Base-by-base conservation (phyloP, 495 filamentous ascomycete genomes). In the Thermochaetoides thermophila region DNA sequence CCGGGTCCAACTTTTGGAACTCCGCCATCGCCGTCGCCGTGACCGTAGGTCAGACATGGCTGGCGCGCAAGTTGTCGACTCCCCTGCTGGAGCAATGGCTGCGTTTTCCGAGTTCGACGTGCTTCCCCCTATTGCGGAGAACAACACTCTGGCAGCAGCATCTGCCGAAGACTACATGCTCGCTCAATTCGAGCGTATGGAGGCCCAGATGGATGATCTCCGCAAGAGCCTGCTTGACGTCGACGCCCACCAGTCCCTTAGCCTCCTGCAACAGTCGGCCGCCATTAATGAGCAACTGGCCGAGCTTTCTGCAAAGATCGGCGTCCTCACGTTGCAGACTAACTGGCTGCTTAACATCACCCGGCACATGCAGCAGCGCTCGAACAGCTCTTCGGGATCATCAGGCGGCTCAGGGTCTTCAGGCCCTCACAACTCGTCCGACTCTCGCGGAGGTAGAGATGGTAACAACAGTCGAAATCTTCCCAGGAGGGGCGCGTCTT, bases 321-420 rank as follows among this genome's bases (percentile, higher is more conserved):
- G 61, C 7, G 59, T 66, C 8, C 49, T 68, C 9, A 56, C 58
- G 22, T 68, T 70, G 67, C 66, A 73, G 36, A 63, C 68, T 10
- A 54, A 58, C 15, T 73, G 66, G 67, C 49, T 70, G 34, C 60
- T 71, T 60, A 67, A 60, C 22, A 33, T 46, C n/a, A n/a, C n/a
- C 14, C 43, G 48, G 33, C 11, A 24, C 11, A 24, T 24, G 21
- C 21, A 24, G 21, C 21, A 11, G 21, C n/a, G n/a, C n/a, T n/a
- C n/a, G n/a, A n/a, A n/a, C n/a, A n/a, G n/a, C n/a, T n/a, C n/a
- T n/a, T n/a, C n/a, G n/a, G n/a, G n/a, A n/a, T n/a, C n/a, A n/a
- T n/a, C n/a, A n/a, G n/a, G n/a, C n/a, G n/a, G n/a, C n/a, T n/a
- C n/a, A n/a, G n/a, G n/a, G n/a, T n/a, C n/a, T n/a, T n/a, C n/a